These are phyloP conservation scores for Termitomyces sp. DNA, from an alignment of 768 basidiomycete species.

Conservation along the genomic window DNA sequence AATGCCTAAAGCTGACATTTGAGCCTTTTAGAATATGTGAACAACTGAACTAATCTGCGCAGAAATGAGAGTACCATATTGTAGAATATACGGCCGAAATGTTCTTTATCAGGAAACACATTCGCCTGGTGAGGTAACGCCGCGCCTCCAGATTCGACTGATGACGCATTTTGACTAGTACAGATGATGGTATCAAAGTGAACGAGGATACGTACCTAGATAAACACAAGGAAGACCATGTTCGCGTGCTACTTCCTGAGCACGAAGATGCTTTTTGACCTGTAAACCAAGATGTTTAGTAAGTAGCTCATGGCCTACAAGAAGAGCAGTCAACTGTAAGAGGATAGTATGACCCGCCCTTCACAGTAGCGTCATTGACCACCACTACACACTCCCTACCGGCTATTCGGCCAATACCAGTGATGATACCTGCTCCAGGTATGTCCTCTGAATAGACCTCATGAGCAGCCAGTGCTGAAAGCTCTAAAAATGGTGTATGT, in stretches of 20 bases:
- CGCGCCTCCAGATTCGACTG: conserved; percentile 93
- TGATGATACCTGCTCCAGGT: conserved; percentile 88
- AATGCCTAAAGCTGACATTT: conserved; percentile 88
- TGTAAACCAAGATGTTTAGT: conserved; percentile 17
- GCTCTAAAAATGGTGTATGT: conserved; percentile 83
- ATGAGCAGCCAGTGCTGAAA: conserved; percentile 81
- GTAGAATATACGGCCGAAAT: conserved; percentile 96
- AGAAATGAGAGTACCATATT: conserved; percentile 65
- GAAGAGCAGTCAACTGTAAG: conserved; percentile 48
- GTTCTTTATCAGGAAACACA: conserved; percentile 92
- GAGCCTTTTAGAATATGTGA: conserved; percentile 46
- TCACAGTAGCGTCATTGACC: conserved; percentile 93
- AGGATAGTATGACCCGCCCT: conserved; percentile 90
- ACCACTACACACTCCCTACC: conserved; percentile 85
- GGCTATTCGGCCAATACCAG: conserved; percentile 74
- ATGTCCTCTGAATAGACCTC: conserved; percentile 79
- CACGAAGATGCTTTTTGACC: conserved; percentile 94
- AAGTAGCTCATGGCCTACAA: not conserved
- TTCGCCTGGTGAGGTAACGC: conserved; percentile 91
- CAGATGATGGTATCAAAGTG: not conserved
- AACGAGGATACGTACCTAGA: conserved; percentile 51
- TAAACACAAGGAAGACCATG: conserved; percentile 89
- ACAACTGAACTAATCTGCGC: not conserved
- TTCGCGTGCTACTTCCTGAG: conserved; percentile 92
- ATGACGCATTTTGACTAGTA: not conserved